These are phyloP conservation scores for Gossypium laxum DNA, from an alignment of 441 rosid genomes.

Conservation along the genomic window DNA sequence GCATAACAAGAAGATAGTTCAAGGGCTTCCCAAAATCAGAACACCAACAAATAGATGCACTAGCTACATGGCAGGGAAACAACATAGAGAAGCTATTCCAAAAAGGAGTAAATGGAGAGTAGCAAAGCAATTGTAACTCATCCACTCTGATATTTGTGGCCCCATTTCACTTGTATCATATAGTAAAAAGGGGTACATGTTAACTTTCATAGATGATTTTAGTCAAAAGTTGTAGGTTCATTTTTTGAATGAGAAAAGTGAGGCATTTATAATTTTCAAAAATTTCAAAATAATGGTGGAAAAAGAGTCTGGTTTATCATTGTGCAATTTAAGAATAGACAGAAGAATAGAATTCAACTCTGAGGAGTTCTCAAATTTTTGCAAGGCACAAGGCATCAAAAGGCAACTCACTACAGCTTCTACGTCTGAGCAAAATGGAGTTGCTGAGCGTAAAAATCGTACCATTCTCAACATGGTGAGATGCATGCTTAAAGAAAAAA, in stretches of 20 bases:
- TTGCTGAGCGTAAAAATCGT: no score
- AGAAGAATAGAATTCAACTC: background rate
- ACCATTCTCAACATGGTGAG: no score
- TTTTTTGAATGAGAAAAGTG: background rate
- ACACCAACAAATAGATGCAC: background rate
- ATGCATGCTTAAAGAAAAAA: no score
- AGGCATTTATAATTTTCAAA: background rate
- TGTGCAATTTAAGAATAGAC: background rate
- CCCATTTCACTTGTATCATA: background rate
- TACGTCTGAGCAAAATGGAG: no score
- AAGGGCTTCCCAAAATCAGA: background rate
- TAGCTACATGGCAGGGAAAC: background rate
- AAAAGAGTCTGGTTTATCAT: background rate
- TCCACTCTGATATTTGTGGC: background rate
- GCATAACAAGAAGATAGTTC: background rate
- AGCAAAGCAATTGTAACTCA: background rate
- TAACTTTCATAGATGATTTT: background rate
- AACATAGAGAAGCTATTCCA: background rate
- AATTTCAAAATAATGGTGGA: background rate
- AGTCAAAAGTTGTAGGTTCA: background rate
- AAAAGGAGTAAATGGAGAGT: background rate
- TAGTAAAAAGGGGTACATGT: background rate
- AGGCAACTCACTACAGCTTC: background rate
- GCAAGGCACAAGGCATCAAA: background rate
- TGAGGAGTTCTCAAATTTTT: background rate